These are phyloP conservation scores for Graphium sp. DNA, from an alignment of 2,329 filamentous ascomycete genomes.

Conservation along the genomic window DNA sequence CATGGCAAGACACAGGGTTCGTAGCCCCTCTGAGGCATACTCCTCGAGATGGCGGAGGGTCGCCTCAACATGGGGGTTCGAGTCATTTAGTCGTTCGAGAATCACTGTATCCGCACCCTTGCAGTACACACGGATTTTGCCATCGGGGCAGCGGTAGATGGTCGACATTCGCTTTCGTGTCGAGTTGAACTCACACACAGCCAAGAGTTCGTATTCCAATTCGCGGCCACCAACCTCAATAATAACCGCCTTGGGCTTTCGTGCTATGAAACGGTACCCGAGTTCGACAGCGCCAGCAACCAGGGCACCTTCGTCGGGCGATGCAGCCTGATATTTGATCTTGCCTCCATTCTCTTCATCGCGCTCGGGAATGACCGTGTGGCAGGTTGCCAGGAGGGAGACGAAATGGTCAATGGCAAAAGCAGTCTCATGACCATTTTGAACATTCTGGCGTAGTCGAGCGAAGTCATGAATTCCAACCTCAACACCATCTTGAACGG, in stretches of 20 bases:
- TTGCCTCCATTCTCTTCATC: constrained; percentile 58
- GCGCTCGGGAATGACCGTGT: constrained; percentile 91
- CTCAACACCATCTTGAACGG: constrained; percentile 63
- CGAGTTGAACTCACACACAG: constrained; percentile 91
- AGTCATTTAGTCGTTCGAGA: constrained; percentile 66
- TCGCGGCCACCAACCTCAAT: constrained; percentile 60
- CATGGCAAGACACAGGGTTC: constrained; percentile 89
- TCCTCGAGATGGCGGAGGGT: constrained; percentile 94
- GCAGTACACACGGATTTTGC: constrained; percentile 83
- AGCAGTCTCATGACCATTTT: constrained; percentile 30
- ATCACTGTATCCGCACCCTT: constrained; percentile 98
- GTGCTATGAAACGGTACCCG: constrained; percentile 79
- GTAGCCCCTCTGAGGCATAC: constrained; percentile 88
- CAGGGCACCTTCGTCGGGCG: constrained; percentile 90
- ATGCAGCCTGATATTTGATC: constrained; percentile 97
- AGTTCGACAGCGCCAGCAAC: constrained; percentile 77
- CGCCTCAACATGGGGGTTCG: constrained; percentile 76
- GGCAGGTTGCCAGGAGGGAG: constrained; percentile 72
- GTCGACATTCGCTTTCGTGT: constrained; percentile 95
- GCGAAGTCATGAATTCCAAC: constrained; percentile 76
- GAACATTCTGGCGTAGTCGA: constrained; percentile 52
- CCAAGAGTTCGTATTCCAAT: constrained; percentile 75
- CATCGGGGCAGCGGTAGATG: constrained; percentile 91
- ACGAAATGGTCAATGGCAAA: constrained; percentile 63
- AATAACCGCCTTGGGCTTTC: constrained; percentile 77